Base-by-base conservation (phyloP, 2,329 filamentous ascomycete genomes). In the Microsporum canis region DNA sequence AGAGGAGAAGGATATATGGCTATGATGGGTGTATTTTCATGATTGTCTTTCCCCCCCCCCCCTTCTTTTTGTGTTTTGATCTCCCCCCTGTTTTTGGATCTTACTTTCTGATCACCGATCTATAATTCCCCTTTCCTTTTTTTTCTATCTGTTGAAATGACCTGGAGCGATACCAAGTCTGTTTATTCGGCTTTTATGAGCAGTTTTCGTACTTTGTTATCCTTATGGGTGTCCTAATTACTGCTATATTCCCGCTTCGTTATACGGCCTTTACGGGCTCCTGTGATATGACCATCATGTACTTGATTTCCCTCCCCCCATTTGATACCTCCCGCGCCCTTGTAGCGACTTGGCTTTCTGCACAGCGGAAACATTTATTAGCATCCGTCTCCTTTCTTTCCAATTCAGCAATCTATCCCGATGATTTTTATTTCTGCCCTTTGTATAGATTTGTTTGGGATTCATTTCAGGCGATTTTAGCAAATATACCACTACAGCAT, bases 1-100 rank as follows among this genome's bases (percentile, higher is more conserved):
- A 10, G 84, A 90, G 73, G 86, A 88, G n/a, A 91, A 92, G 6
- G 94, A 99, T 78, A 95, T 99, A 66, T 94, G 90, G 80, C 80
- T 99, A 59, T 66, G 58, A 65, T 57, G 41, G n/a, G 27, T 41
- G 31, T 60, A 53, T 23, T 55, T 60, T 43, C 43, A 49, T 8
- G 41, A 45, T 17, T 43, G 2, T n/a, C 1, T 43, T 43, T 17
- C 17, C 17, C 1, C 17, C 17, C 17, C 1, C 17, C 17, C 1
- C 17, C 17, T 41, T 43, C 6, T 43, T n/a, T 41, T 39, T 39
- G 38, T 12, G 14, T n/a, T 27, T 57, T 29, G 7, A 33, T n/a
- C 17, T n/a, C 41, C 41, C 14, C 17, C 17, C 10, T 57, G 4
- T 41, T 10, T 29, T 43, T 33, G 10, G 8, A 55, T 55, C 17